phyloP scores from a whole-genome alignment of 73 alveolate species.

The Paramecium tetraurelia region DNA sequence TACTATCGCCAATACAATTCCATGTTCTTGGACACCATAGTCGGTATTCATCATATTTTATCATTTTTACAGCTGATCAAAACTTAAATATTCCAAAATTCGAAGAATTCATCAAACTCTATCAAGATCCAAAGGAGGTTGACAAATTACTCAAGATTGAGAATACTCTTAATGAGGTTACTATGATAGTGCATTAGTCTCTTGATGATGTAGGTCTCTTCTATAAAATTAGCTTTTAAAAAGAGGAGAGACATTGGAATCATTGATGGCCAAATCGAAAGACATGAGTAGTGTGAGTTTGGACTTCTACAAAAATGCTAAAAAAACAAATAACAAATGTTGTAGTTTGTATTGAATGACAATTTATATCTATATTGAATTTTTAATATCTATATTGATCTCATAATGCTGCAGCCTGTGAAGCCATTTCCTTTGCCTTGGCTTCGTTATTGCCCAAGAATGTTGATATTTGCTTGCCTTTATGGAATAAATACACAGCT shows the following conservation, averaged over 20 bases:
- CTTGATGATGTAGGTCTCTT: constrained; percentile 69
- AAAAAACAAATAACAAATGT: constrained; percentile 82
- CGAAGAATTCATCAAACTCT: constrained; percentile 75
- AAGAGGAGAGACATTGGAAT: constrained; percentile 93
- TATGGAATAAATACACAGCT: background rate
- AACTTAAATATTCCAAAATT: constrained; percentile 78
- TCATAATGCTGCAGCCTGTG: background rate
- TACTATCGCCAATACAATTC: constrained; percentile 64
- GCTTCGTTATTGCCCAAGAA: background rate
- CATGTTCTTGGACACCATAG: constrained; percentile 38
- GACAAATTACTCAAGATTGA: constrained; percentile 87
- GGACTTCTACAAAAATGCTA: constrained; percentile 92
- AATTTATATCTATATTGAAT: background rate
- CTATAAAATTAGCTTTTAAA: constrained; percentile 67
- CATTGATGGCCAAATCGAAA: constrained; percentile 88
- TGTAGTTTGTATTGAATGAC: constrained; percentile 68
- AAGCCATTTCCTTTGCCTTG: background rate
- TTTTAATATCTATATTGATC: background rate
- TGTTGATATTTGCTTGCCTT: background rate
- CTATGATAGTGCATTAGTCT: constrained; percentile 87
- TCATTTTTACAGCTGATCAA: constrained; percentile 71
- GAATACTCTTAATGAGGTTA: constrained; percentile 86
- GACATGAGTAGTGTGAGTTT: constrained; percentile 91
- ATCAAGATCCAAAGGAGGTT: constrained; percentile 92
- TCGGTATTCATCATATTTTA: constrained; percentile 15